Conservation (phyloP, 441 rosid species). For the Croton laevigatus region DNA sequence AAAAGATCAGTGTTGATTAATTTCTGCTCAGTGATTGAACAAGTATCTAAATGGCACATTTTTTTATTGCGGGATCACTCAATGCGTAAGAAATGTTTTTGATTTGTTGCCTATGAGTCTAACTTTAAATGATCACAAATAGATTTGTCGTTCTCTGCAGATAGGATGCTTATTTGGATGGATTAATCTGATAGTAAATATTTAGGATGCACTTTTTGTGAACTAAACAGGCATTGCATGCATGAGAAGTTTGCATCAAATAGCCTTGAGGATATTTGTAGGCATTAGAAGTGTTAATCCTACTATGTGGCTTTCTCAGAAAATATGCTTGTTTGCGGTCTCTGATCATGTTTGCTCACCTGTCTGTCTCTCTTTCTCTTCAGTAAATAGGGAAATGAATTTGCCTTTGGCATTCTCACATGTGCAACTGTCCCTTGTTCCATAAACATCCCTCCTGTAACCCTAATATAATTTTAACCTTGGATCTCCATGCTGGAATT, state of each 20-base stretch:
- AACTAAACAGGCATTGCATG: not conserved
- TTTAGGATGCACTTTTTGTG: not conserved
- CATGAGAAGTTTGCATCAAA: not conserved
- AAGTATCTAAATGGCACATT: not conserved
- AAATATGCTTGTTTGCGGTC: not conserved
- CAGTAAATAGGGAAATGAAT: not conserved
- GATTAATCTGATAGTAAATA: not conserved
- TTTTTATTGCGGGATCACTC: not conserved
- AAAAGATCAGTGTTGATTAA: not conserved
- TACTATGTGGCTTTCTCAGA: not conserved
- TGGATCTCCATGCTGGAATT: constrained; percentile 5
- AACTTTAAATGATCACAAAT: not conserved
- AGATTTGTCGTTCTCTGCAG: not conserved
- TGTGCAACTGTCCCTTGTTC: not conserved
- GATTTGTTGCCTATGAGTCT: not conserved
- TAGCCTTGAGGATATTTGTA: not conserved
- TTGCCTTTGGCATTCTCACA: not conserved
- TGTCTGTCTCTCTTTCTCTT: not conserved
- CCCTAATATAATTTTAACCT: not conserved
- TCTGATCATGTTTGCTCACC: not conserved
- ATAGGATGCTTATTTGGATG: not conserved
- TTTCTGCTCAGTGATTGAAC: not conserved
- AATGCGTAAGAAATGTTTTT: not conserved
- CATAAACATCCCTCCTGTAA: not conserved
- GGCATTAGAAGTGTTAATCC: not conserved